Evolutionary conservation across 2,329 filamentous ascomycete genomes (phyloP).

Genomic region (Fusarium camptoceras): DNA sequence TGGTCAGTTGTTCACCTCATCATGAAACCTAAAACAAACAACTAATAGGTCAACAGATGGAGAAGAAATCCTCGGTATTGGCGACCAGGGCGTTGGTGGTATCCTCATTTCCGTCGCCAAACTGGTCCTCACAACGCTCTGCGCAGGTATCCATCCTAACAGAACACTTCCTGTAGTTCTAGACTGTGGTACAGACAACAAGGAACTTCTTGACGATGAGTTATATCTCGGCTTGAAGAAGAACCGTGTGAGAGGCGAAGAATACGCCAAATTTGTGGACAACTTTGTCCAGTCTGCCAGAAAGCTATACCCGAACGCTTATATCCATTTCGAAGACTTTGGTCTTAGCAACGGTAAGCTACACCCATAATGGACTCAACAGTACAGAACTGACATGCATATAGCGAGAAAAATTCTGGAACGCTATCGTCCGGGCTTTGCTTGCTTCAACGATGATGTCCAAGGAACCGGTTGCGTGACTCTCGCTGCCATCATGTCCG

Average conservation of each 20-base stretch:
- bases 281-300: slow-evolving; percentile 76
- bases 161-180: slow-evolving; percentile 83
- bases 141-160: slow-evolving; percentile 86
- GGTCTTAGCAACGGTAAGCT: slow-evolving; percentile 74
- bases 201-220: slow-evolving; percentile 77
- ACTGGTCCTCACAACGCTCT: slow-evolving; percentile 83
- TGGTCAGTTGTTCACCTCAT: slow-evolving; percentile 59
- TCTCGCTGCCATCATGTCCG: slow-evolving; percentile 83
- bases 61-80: slow-evolving; percentile 85
- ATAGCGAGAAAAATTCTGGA: slow-evolving; percentile 79
- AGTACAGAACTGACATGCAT: background rate
- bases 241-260: slow-evolving; percentile 73
- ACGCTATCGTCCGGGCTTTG: slow-evolving; percentile 76
- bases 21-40: accelerated
- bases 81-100: slow-evolving; percentile 87
- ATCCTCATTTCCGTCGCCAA: slow-evolving; percentile 89
- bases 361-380: background rate
- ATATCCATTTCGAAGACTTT: slow-evolving; percentile 93
- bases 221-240: slow-evolving; percentile 82
- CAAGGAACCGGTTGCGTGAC: slow-evolving; percentile 92
- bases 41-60: slow-evolving; percentile 55
- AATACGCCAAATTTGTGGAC: slow-evolving; percentile 83
- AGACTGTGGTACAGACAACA: slow-evolving; percentile 88
- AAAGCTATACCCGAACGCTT: slow-evolving; percentile 80
- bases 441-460: slow-evolving; percentile 93